Percentiles rank a stretch among this genome's conserved stretches.
phyloP scores from a whole-genome alignment of 75 land plant genomes.

The Adiantum capillusveneris region DNA sequence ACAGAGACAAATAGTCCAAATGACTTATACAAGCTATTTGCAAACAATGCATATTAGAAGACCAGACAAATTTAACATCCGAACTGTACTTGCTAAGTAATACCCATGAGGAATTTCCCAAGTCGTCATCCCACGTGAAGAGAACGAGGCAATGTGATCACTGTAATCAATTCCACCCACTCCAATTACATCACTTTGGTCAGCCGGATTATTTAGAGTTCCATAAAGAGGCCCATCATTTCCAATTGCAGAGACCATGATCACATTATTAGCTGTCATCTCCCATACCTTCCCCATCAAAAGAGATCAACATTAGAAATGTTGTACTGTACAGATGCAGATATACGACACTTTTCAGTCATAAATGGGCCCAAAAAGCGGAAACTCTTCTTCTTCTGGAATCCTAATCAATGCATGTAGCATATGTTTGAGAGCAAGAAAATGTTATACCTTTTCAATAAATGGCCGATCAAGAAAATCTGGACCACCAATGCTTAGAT shows the following conservation, averaged over 20 bases:
- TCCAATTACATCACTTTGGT: slow-evolving; percentile 98
- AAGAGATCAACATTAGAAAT: not conserved
- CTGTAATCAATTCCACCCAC: slow-evolving; percentile 97
- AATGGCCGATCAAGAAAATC: slow-evolving; percentile 94
- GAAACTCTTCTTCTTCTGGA: too few species aligned
- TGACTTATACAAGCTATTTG: too few species aligned
- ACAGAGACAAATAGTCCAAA: not conserved
- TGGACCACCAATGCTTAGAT: slow-evolving; percentile 98
- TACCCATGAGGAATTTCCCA: slow-evolving; percentile 99
- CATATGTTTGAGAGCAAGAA: too few species aligned
- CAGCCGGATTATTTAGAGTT: slow-evolving; percentile 95
- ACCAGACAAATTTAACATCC: too few species aligned
- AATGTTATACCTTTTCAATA: slow-evolving; percentile 98
- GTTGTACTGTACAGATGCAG: too few species aligned
- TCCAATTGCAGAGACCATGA: slow-evolving; percentile 99
- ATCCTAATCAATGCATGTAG: too few species aligned
- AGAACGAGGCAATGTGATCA: slow-evolving; percentile 94
- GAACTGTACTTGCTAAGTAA: too few species aligned
- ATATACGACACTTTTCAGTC: too few species aligned
- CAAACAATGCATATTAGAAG: too few species aligned
- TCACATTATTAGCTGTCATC: slow-evolving; percentile 93
- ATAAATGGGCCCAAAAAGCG: too few species aligned
- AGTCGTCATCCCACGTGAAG: slow-evolving; percentile 99
- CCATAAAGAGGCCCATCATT: slow-evolving; percentile 99
- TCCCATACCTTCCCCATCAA: slow-evolving; percentile 74